A percentile compares a stretch with the other conserved stretches of the same genome.
Conservation (phyloP, 2,329 filamentous ascomycete species). For the Fusarium heterosporum region DNA sequence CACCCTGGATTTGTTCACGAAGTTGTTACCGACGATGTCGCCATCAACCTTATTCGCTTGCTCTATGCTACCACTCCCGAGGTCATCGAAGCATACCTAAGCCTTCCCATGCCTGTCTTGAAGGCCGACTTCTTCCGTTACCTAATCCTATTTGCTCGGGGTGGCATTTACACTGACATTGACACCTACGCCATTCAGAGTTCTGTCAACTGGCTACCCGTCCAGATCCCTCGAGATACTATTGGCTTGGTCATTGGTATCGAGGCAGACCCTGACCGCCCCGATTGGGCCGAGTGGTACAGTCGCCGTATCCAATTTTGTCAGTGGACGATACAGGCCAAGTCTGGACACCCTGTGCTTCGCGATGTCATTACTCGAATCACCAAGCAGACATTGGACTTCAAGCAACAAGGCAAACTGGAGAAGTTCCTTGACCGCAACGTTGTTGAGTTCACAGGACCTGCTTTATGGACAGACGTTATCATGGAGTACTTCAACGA, state of each 20-base stretch:
- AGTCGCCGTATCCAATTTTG: slow-evolving; percentile 97
- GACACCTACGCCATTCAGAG: slow-evolving; percentile 88
- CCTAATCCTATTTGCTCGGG: slow-evolving; percentile 71
- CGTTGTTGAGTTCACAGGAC: slow-evolving; percentile 94
- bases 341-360: slow-evolving; percentile 92
- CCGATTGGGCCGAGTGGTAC: slow-evolving; percentile 96
- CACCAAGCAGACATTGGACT: slow-evolving; percentile 80
- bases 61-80: slow-evolving; percentile 87
- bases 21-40: slow-evolving; percentile 92
- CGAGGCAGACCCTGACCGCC: slow-evolving; percentile 92
- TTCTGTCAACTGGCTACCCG: slow-evolving; percentile 88
- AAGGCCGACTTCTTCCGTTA: slow-evolving; percentile 86
- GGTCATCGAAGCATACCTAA: slow-evolving; percentile 79
- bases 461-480: slow-evolving; percentile 92
- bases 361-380: slow-evolving; percentile 89
- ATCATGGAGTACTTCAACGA: slow-evolving; percentile 97
- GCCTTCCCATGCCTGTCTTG: slow-evolving; percentile 78
- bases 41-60: slow-evolving; percentile 82
- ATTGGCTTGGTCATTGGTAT: slow-evolving; percentile 94
- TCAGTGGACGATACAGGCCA: slow-evolving; percentile 98
- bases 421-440: slow-evolving; percentile 71
- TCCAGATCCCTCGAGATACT: slow-evolving; percentile 77
- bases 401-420: slow-evolving; percentile 76
- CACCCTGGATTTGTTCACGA: slow-evolving; percentile 96
- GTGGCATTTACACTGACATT: slow-evolving; percentile 86